Evolutionary conservation across 129 eudicot species (phyloP).

Genomic region (Flaveria brownii): DNA sequence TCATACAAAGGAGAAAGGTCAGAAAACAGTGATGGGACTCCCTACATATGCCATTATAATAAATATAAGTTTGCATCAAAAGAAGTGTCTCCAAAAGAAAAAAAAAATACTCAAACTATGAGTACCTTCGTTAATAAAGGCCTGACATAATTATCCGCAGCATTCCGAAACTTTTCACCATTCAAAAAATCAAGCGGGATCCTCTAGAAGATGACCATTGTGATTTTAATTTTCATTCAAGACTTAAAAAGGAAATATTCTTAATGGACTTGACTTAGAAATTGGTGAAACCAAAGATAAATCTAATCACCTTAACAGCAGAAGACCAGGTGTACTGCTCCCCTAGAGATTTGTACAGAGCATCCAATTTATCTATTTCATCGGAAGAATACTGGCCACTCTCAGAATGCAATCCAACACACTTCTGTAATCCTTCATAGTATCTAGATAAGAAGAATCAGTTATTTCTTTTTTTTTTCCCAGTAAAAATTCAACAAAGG

Average conservation of each 20-base stretch:
- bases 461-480: background rate
- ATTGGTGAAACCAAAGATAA: slow-evolving; percentile 11
- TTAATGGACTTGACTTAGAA: background rate
- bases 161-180: slow-evolving; percentile 68
- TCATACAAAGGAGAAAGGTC: slow-evolving; percentile 96
- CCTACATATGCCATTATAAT: slow-evolving; percentile 49
- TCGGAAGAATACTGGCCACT: slow-evolving; percentile 60
- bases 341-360: slow-evolving; percentile 72
- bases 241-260: too few species aligned
- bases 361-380: slow-evolving; percentile 69
- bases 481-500: background rate
- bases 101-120: too few species aligned
- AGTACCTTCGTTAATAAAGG: slow-evolving; percentile 85
- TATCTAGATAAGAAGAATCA: slow-evolving; percentile 47
- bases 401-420: slow-evolving; percentile 68
- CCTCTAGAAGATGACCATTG: slow-evolving; percentile 50
- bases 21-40: slow-evolving; percentile 94
- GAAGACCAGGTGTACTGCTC: slow-evolving; percentile 89
- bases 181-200: slow-evolving; percentile 90
- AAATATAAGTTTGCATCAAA: slow-evolving; percentile 22
- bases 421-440: slow-evolving; percentile 90
- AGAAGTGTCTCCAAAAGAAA: slow-evolving; percentile 4
- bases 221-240: slow-evolving; percentile 15
- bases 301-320: slow-evolving; percentile 80
- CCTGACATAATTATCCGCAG: slow-evolving; percentile 72